Base-by-base conservation (phyloP, 2,329 filamentous ascomycete genomes). In the Graphilbum sp. region DNA sequence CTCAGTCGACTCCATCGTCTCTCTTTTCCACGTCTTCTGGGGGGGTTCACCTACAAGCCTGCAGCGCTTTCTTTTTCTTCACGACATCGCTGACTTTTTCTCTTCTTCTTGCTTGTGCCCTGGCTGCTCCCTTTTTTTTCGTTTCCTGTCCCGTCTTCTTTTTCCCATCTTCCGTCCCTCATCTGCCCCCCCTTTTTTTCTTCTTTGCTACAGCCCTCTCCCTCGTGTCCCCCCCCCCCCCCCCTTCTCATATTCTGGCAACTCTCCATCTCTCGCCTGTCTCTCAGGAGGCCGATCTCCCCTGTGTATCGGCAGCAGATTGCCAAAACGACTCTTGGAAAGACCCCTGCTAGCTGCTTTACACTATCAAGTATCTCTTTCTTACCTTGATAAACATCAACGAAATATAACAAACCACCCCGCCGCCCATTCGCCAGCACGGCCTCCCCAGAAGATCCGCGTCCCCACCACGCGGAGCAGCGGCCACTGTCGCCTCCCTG, bases 401-500 rank as follows among this genome's bases (percentile, higher is more conserved):
- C n/a, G n/a, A n/a, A n/a, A n/a, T n/a, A n/a, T n/a, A 29, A 34
- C 19, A 25, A 32, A 27, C 17, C 18, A 32, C 23, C 30, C 35
- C 19, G 6, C 13, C 17, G 19, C 10, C 27, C 17, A 18, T 5
- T n/a, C 23, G 8, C 21, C 24, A 37, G 34, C 36, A 43, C 36
- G 39, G 36, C 25, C 34, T 29, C n/a, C 25, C 34, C 19, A 25
- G 17, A 21, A 41, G 34, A 39, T 39, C 35, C 39, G 36, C 36
- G 39, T 41, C 24, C 21, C 35, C 34, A 32, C 35, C 36, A 43
- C 41, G 16, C n/a, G n/a, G n/a, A 36, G 19, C 15, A 19, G 27
- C 27, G 27, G 27, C 32, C 25, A 16, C 29, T 25, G 32, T 23
- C 33, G 27, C 33, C 25, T 19, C 32, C 20, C 23, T n/a, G n/a